Evolutionary conservation across 257 asterid genomes (phyloP).

Genomic region (Plectranthus barbatus): DNA sequence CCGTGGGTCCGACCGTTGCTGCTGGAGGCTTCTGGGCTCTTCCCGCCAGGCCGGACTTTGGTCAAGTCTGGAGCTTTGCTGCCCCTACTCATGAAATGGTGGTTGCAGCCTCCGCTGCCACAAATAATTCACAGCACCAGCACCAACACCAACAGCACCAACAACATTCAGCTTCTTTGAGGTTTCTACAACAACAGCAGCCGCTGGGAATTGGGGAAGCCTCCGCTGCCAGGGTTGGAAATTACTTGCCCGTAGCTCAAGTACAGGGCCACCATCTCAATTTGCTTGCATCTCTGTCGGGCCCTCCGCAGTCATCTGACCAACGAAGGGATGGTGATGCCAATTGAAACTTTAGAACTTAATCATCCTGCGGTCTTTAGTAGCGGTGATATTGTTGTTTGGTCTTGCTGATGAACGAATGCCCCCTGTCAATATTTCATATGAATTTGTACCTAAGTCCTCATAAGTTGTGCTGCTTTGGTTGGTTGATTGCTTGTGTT

Average conservation of each 20-base stretch:
- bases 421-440: slow-evolving; percentile 29
- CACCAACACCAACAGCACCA: too few relatives aligned
- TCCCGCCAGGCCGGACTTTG: slow-evolving; percentile 80
- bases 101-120: slow-evolving; percentile 30
- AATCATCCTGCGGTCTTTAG: background rate
- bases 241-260: slow-evolving; percentile 82
- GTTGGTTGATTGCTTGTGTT: slow-evolving; percentile 26
- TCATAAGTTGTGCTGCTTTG: slow-evolving; percentile 29
- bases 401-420: slow-evolving; percentile 29
- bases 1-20: slow-evolving; percentile 35
- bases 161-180: slow-evolving; percentile 41
- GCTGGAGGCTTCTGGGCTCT: too few relatives aligned
- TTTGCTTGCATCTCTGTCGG: slow-evolving; percentile 83
- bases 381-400: slow-evolving; percentile 18
- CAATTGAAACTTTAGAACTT: slow-evolving; percentile 19
- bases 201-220: slow-evolving; percentile 74
- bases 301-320: slow-evolving; percentile 52
- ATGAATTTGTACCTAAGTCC: slow-evolving; percentile 28
- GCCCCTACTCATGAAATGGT: slow-evolving; percentile 62
- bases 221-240: slow-evolving; percentile 92
- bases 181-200: slow-evolving; percentile 75
- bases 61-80: slow-evolving; percentile 93
- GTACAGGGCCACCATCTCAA: slow-evolving; percentile 90
- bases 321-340: slow-evolving; percentile 65
- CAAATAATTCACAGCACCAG: slow-evolving; percentile 26